Evolutionary conservation across 306 rosid species (phyloP), one percentile per base, ranked within the genome.

Genomic region (Rosa rugosa): DNA sequence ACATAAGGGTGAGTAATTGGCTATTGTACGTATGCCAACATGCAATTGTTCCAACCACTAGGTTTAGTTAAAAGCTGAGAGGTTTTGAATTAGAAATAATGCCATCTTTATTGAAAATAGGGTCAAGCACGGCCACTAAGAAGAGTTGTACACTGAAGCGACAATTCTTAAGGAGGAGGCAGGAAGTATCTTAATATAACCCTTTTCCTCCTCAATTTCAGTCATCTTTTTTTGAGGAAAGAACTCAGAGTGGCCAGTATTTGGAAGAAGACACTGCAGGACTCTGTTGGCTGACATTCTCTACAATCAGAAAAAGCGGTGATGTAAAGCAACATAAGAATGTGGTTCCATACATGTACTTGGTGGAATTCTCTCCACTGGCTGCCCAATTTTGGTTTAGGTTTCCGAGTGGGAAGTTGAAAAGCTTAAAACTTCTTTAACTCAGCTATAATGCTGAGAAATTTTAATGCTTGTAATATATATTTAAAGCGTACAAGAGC

Each of bases 361-460:
- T 1, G 17, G 17, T 27, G 20, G 67, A 27, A 62, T 11, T 62
- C 67, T 62, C 16, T 62, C 20, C 38, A 27, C 67, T 62, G 40
- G 67, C 18, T 62, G 67, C 7, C 40, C 36, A 62, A 27, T 62
- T 62, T 62, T 27, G 40, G 38, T 31, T 62, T 18, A 62, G 40
- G 12, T 62, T 34, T 36, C 70, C 16, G 70, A 34, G 44, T 36
- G 70, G 69, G 22, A 36, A 65, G 23, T 14, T 6, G 2, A 23
- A 36, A 65, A 31, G 22, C 70, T 65, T 36, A 34, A 17, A 17
- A 65, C 23, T 36, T 14, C 3, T 45, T 11, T 69, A 46, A 44
- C 54, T 44, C 5, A 38, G 53, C 4, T 53, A 54, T 20, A 38
- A 73, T 73, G 77, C 77, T 54, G 50, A 73, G 49, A 54, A 34